Conservation (phyloP, 306 rosid genomes). For the Cajanus cajan region DNA sequence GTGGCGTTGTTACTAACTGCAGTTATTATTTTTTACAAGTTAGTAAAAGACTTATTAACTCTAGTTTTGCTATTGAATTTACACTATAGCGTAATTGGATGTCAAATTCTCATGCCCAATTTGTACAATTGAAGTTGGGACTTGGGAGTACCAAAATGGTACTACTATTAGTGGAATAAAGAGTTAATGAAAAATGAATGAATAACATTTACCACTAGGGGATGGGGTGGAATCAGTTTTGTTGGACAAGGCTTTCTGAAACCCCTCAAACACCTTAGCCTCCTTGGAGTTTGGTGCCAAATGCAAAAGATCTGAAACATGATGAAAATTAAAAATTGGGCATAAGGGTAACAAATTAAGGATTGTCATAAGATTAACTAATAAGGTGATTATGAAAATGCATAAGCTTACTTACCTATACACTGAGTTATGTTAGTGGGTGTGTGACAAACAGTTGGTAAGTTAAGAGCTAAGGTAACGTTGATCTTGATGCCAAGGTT, state of each 20-base stretch:
- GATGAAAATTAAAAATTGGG: neutral
- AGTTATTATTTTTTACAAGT: no score
- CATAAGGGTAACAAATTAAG: neutral
- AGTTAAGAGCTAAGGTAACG: constrained; percentile 54
- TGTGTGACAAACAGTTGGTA: constrained; percentile 54
- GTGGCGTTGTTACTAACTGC: constrained; percentile 26
- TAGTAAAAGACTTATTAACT: no score
- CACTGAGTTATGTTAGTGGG: constrained; percentile 57
- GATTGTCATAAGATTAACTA: neutral
- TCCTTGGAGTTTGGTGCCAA: constrained; percentile 59
- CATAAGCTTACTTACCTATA: constrained; percentile 45
- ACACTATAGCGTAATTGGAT: no score
- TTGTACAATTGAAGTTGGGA: neutral
- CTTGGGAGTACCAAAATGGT: neutral
- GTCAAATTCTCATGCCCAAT: neutral
- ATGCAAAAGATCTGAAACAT: constrained; percentile 62
- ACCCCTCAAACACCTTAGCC: constrained; percentile 59
- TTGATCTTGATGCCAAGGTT: constrained; percentile 64
- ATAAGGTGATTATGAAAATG: neutral
- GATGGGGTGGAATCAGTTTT: constrained; percentile 10
- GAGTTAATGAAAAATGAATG: neutral
- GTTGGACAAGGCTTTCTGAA: neutral
- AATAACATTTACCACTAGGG: constrained; percentile 40
- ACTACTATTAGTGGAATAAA: neutral
- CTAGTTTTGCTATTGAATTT: no score